Percentiles rank a stretch among this genome's conserved stretches.
phyloP scores from a whole-genome alignment of 306 rosid species.

The Mimosa pudica region DNA sequence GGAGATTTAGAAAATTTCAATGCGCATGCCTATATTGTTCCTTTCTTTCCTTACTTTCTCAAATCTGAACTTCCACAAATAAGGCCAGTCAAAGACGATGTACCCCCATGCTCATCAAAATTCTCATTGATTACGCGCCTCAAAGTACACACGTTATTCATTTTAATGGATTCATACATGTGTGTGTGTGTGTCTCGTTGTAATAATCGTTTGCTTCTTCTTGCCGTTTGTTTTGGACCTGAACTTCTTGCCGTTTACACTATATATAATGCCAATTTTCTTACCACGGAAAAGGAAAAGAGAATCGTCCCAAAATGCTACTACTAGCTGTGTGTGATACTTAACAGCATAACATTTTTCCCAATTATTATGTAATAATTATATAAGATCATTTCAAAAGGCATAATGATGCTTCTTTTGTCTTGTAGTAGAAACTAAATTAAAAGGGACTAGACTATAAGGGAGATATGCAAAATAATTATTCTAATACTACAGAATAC shows the following conservation, averaged over 20 bases:
- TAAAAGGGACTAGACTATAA: background rate
- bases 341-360: background rate
- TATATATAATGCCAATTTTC: background rate
- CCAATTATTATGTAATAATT: constrained; percentile 56
- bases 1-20: constrained; percentile 22
- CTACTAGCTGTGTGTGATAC: background rate
- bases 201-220: too few relatives aligned
- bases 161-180: background rate
- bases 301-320: constrained; percentile 6
- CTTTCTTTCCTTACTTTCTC: constrained; percentile 13
- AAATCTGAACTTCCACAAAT: constrained; percentile 11
- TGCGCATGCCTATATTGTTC: constrained; percentile 19
- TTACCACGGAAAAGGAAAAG: background rate
- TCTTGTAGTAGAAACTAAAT: constrained; percentile 21
- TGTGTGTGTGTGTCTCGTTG: too few relatives aligned
- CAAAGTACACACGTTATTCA: background rate
- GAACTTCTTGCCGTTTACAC: background rate
- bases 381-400: constrained; percentile 43
- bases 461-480: background rate
- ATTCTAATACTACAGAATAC: too few relatives aligned
- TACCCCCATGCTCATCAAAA: background rate
- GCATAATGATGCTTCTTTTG: constrained; percentile 39
- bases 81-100: constrained; percentile 25
- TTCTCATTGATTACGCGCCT: background rate
- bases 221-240: too few relatives aligned